Evolutionary conservation across 2,329 filamentous ascomycete species (phyloP).

Genomic region (Fusarium agapanthi): DNA sequence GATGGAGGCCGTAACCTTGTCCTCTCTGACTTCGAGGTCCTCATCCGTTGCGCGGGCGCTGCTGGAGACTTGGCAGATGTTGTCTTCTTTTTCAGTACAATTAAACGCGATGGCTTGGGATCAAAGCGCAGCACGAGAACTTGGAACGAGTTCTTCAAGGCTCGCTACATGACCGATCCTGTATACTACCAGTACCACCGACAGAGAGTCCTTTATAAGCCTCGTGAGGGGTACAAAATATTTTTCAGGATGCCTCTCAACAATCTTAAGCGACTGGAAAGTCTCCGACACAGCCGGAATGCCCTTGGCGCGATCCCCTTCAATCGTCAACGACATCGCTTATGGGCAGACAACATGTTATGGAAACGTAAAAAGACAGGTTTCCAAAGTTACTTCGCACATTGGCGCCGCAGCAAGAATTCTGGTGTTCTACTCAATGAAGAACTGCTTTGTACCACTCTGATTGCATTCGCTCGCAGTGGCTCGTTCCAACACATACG

Average conservation of each 20-base stretch:
- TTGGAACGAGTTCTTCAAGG: constrained; percentile 58
- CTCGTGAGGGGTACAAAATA: constrained; percentile 50
- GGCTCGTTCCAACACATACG: constrained; percentile 48
- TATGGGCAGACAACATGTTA: constrained; percentile 41
- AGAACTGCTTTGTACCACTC: constrained; percentile 50
- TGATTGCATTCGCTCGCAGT: constrained; percentile 54
- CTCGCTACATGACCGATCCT: constrained; percentile 57
- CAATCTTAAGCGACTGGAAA: constrained; percentile 42
- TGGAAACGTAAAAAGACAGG: constrained; percentile 40
- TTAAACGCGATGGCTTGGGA: constrained; percentile 41
- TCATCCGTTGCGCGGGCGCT: constrained; percentile 59
- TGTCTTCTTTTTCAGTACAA: constrained; percentile 47
- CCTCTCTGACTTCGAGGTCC: constrained; percentile 54
- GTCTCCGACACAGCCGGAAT: constrained; percentile 43
- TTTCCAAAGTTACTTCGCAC: constrained; percentile 40
- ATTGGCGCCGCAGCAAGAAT: constrained; percentile 39
- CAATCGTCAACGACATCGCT: constrained; percentile 39
- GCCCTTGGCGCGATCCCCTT: constrained; percentile 43
- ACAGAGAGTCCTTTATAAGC: constrained; percentile 49
- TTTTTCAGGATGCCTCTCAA: constrained; percentile 6
- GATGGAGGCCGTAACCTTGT: constrained; percentile 42
- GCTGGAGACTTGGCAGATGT: constrained; percentile 49
- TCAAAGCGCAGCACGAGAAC: constrained; percentile 45
- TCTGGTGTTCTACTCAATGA: constrained; percentile 49
- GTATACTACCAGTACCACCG: constrained; percentile 58